Evolutionary conservation across 2,329 filamentous ascomycete genomes (phyloP).

Genomic region (Colletotrichum tamarilloi): DNA sequence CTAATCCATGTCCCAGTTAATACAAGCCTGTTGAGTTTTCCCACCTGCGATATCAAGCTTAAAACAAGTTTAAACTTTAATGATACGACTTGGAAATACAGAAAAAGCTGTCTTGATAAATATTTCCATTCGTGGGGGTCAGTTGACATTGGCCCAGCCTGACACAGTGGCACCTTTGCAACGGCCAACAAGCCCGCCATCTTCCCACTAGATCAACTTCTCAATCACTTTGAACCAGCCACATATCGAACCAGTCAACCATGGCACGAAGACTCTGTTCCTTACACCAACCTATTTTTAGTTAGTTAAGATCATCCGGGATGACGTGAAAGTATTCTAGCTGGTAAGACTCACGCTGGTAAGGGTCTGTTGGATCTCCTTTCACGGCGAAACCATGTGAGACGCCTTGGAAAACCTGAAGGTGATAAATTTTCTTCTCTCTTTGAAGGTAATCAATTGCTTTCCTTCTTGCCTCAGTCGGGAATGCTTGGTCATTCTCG

Average conservation of each 20-base stretch:
- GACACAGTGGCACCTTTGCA: not conserved
- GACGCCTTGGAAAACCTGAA: constrained; percentile 71
- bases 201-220: not conserved
- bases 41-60: not conserved
- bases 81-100: no score
- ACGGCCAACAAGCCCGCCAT: no score
- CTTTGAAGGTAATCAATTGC: constrained; percentile 55
- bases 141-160: not conserved
- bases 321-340: constrained; percentile 34
- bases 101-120: not conserved
- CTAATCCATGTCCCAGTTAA: not conserved
- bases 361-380: constrained; percentile 56
- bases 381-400: constrained; percentile 73
- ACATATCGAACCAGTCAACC: constrained; percentile 43
- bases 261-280: constrained; percentile 44
- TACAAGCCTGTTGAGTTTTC: not conserved
- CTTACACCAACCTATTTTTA: constrained; percentile 43
- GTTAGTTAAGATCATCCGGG: constrained; percentile 38
- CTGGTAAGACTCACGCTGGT: constrained; percentile 17
- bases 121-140: not conserved
- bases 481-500: constrained; percentile 57
- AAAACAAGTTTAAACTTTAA: not conserved
- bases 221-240: constrained; percentile 35
- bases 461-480: constrained; percentile 47
- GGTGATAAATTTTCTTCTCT: constrained; percentile 63